Evolutionary conservation across 176 grass and related monocot species (phyloP).

Genomic region (Triticum monococcum): DNA sequence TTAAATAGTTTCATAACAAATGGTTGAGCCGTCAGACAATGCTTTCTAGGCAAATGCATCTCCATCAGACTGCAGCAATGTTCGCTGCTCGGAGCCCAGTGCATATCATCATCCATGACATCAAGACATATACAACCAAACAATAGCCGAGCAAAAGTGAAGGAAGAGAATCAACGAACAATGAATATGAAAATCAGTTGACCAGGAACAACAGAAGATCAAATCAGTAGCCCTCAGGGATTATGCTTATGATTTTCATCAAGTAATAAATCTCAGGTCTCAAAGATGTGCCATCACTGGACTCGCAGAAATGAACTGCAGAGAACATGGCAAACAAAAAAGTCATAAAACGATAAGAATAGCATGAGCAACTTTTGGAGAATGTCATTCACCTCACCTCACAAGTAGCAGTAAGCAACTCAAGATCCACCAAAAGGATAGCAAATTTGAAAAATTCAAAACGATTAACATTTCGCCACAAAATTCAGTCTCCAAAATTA

Average conservation of each 20-base stretch:
- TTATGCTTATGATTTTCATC: constrained; percentile 73
- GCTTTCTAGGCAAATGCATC: constrained; percentile 89
- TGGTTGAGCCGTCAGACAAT: constrained; percentile 42
- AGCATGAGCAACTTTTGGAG: no score
- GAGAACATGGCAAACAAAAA: no score
- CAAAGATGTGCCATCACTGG: constrained; percentile 98
- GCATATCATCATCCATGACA: constrained; percentile 66
- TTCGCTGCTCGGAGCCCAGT: constrained; percentile 83
- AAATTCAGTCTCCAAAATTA: no score
- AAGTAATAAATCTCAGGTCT: constrained; percentile 76
- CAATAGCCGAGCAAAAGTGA: background rate
- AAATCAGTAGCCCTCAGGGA: constrained; percentile 45
- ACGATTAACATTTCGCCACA: no score
- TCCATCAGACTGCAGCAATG: constrained; percentile 50
- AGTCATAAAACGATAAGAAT: no score
- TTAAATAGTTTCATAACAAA: no score
- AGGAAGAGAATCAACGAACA: background rate
- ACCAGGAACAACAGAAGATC: background rate
- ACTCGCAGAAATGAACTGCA: background rate
- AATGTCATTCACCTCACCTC: no score
- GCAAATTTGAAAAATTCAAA: no score
- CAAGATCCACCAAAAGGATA: no score
- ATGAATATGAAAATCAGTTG: background rate
- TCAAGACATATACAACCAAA: background rate
- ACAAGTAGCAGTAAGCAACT: no score